Evolutionary conservation across 805 yeast genomes (phyloP), one percentile per base, ranked within the genome.

Genomic region (Candida anglica): DNA sequence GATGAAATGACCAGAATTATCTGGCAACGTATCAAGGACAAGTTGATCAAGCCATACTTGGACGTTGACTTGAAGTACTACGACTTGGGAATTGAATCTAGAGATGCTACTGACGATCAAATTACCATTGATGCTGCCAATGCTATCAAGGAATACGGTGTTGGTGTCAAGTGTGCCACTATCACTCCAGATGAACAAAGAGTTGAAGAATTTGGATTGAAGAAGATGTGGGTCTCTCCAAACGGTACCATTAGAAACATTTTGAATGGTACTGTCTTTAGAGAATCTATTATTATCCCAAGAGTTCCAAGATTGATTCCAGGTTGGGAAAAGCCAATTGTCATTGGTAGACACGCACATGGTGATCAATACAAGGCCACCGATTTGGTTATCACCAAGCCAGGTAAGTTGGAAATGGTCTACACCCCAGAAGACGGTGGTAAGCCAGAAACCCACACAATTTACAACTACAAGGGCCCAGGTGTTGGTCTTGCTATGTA

Each of bases 1-100:
- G 93, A 84, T 58, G 93, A 84, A 58, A 82, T 81, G 91, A 84
- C 93, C 43, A 69, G 91, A 58, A 82, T 84, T 52, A 84, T 84
- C 57, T 84, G 93, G 93, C 71, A 76, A 42, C 67, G 75, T 49
- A 84, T 84, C 63, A 82, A 81, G 58, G 74, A 72, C 39, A 74
- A 77, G 53, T 69, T 84, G 47, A 73, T 84, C 50, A 53, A 65
- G 40, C 93, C 91, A 6, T 81, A 76, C 54, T 58, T 84, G 43
- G 84, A 84, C 43, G 71, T 84, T 28, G 87, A 83, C 44, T 66
- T 84, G 57, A 80, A 82, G 49, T 83, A 83, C 59, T 84, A 80
- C 56, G 93, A 84, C 57, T 68, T 84, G 47, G 77, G 86, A 19
- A 72, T 84, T 43, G 67, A 75, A 48, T 66, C 76, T 39, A 70